Evolutionary conservation across 371 early-diverging fungal genomes (phyloP).

Genomic region (Apophysomyces variabilis): DNA sequence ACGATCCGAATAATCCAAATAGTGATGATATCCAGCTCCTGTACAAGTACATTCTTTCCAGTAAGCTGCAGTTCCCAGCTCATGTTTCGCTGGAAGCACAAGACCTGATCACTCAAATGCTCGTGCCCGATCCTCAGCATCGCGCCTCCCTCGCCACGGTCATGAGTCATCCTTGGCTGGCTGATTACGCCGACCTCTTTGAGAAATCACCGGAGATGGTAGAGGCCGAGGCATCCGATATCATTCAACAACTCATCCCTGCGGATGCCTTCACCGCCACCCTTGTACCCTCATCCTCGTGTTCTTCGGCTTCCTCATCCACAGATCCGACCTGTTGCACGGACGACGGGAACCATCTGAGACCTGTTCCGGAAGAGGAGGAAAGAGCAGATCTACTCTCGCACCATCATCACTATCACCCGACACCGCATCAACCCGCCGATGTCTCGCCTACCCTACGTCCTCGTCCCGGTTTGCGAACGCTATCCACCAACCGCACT

Average conservation of each 20-base stretch:
- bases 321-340: neutral
- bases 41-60: constrained; percentile 64
- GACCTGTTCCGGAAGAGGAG: constrained; percentile 2
- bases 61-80: constrained; percentile 55
- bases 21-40: constrained; percentile 60
- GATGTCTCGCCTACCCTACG: constrained; percentile 3
- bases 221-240: constrained; percentile 7
- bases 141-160: constrained; percentile 56
- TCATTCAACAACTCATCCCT: neutral
- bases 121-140: constrained; percentile 54
- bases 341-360: neutral
- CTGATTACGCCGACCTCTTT: constrained; percentile 13
- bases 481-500: constrained; percentile 1
- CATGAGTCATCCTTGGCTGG: constrained; percentile 46
- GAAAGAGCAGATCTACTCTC: neutral
- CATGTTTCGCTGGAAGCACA: constrained; percentile 46
- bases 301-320: neutral
- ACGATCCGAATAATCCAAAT: constrained; percentile 68
- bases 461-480: constrained; percentile 1
- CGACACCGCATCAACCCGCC: neutral
- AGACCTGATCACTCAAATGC: constrained; percentile 54
- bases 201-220: constrained; percentile 1
- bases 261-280: neutral
- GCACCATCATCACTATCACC: neutral
- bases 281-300: neutral